Conservation (phyloP, 768 basidiomycete species). For the Leucosporidium yakuticum region DNA sequence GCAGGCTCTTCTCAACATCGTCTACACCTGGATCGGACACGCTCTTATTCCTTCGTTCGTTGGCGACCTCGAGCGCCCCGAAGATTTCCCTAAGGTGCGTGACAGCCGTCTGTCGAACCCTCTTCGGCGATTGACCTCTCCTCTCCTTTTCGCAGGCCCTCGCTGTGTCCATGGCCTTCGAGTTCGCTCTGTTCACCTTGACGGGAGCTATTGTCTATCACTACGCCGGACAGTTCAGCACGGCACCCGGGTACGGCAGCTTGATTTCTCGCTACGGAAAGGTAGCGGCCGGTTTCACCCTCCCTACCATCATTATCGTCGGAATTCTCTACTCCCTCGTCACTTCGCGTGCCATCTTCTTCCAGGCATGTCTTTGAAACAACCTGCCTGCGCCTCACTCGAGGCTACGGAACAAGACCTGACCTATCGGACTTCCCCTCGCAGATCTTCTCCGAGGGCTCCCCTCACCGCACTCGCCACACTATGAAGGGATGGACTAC, state of each 20-base stretch:
- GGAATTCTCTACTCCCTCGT: conserved; percentile 16
- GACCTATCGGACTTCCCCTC: conserved; percentile 12
- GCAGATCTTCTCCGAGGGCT: conserved; percentile 35
- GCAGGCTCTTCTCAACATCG: conserved; percentile 34
- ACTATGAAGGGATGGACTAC: conserved; percentile 35
- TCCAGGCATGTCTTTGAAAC: background rate
- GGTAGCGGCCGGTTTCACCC: conserved; percentile 33
- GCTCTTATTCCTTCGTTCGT: conserved; percentile 34
- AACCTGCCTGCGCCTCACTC: background rate
- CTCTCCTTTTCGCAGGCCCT: conserved; percentile 23
- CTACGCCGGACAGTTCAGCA: conserved; percentile 33
- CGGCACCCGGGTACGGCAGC: conserved; percentile 20
- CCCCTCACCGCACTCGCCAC: conserved; percentile 31
- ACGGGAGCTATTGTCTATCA: conserved; percentile 36
- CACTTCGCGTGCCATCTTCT: conserved; percentile 37
- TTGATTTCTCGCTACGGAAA: conserved; percentile 20
- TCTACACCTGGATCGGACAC: conserved; percentile 25
- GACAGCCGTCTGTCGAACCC: background rate
- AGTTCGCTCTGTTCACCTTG: conserved; percentile 38
- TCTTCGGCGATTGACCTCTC: background rate
- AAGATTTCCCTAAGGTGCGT: conserved; percentile 37
- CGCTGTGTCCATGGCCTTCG: conserved; percentile 29
- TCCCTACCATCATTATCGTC: conserved; percentile 35
- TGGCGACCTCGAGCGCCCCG: conserved; percentile 36
- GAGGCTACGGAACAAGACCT: no score